Percentiles rank a stretch among this genome's conserved stretches.
Evolutionary conservation across 1,139 yeast genomes (phyloP).

Genomic region (Protomyces inouyei): DNA sequence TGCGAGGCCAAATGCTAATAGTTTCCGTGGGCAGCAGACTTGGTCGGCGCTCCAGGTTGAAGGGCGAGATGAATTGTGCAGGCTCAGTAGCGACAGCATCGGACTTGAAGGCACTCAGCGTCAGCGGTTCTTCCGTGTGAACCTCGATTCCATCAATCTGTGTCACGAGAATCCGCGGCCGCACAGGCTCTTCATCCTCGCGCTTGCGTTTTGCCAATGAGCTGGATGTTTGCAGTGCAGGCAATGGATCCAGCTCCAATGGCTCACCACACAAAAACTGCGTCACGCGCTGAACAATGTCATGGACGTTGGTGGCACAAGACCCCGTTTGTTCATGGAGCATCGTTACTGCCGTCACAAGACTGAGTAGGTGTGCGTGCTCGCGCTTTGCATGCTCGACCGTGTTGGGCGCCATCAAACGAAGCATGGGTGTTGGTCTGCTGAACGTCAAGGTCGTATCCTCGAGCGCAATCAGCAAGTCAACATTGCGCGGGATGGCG

Average conservation of each 20-base stretch:
- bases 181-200: background rate
- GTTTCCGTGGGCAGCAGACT: background rate
- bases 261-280: constrained; percentile 3
- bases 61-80: constrained; percentile 16
- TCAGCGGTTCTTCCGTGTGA: constrained; percentile 14
- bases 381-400: constrained; percentile 5
- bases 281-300: background rate
- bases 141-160: constrained; percentile 20
- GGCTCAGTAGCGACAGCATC: background rate
- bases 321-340: constrained; percentile 1
- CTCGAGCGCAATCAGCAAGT: background rate
- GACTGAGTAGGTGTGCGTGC: constrained; percentile 1
- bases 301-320: background rate
- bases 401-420: constrained; percentile 7
- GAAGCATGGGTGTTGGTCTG: background rate
- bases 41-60: constrained; percentile 7
- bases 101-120: background rate
- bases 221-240: background rate
- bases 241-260: background rate
- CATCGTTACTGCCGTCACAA: constrained; percentile 6
- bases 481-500: background rate
- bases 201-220: background rate
- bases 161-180: constrained; percentile 7
- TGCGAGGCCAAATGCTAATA: constrained; percentile 2
- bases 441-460: background rate